These are phyloP conservation scores for Zygosaccharomyces bisporus DNA, from an alignment of 805 yeast genomes.

Conservation along the genomic window DNA sequence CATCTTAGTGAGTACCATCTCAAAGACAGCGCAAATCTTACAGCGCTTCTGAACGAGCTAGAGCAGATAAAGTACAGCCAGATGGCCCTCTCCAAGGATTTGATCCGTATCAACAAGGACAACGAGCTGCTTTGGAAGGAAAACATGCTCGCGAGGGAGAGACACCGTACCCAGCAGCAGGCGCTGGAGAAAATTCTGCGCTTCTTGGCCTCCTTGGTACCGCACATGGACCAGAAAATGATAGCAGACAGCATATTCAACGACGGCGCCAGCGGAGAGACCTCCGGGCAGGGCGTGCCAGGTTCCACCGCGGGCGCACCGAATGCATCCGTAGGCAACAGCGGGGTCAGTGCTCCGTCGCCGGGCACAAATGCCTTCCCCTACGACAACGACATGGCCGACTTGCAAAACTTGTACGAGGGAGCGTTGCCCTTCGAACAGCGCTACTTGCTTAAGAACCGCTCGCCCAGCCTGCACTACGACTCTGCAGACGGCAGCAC, in stretches of 20 bases:
- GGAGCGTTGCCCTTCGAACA: slow-evolving; percentile 3
- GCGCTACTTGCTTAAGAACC: slow-evolving; percentile 25
- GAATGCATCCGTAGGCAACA: not conserved
- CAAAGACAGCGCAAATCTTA: slow-evolving; percentile 12
- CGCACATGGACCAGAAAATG: slow-evolving; percentile 33
- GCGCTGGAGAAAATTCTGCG: slow-evolving; percentile 83
- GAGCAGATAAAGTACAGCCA: slow-evolving; percentile 77
- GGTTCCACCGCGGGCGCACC: not conserved
- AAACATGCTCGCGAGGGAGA: slow-evolving; percentile 74
- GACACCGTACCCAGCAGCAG: slow-evolving; percentile 80
- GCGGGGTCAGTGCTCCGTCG: not conserved
- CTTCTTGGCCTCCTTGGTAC: slow-evolving; percentile 69
- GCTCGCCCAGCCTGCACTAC: slow-evolving; percentile 17
- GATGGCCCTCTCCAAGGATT: slow-evolving; percentile 74
- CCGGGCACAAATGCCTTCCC: slow-evolving; percentile 1
- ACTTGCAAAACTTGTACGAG: slow-evolving; percentile 3
- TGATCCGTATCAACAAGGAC: slow-evolving; percentile 77
- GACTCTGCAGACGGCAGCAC: slow-evolving; percentile 11
- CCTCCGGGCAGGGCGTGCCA: not conserved
- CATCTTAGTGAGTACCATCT: slow-evolving; percentile 18
- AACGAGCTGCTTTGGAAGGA: slow-evolving; percentile 92
- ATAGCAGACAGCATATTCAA: slow-evolving; percentile 25
- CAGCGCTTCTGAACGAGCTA: slow-evolving; percentile 57
- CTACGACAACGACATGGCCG: slow-evolving; percentile 1
- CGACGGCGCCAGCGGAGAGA: slow-evolving; percentile 7